A percentile compares a stretch with the other conserved stretches of the same genome.
These are phyloP conservation scores for Backusella macrospora DNA, from an alignment of 192 early-diverging fungal species.

Conservation along the genomic window DNA sequence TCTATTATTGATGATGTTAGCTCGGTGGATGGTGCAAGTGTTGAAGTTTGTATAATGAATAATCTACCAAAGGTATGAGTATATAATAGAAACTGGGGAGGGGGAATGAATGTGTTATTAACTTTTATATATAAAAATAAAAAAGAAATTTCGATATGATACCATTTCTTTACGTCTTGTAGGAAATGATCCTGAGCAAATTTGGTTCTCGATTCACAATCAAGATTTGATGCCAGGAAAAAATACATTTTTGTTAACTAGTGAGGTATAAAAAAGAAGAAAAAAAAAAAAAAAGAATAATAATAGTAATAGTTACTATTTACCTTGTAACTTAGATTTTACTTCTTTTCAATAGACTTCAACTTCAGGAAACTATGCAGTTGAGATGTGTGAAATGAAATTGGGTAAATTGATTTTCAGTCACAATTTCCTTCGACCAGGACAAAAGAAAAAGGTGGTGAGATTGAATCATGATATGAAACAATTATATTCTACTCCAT, in stretches of 20 bases:
- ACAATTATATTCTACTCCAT: constrained; percentile 39
- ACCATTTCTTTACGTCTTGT: constrained; percentile 50
- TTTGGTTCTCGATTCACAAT: constrained; percentile 50
- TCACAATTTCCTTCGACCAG: constrained; percentile 55
- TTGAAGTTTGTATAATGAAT: constrained; percentile 58
- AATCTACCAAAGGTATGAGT: constrained; percentile 50
- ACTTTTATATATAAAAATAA: too few species aligned
- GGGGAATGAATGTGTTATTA: too few species aligned
- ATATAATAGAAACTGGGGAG: not conserved
- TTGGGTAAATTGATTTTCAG: constrained; percentile 63
- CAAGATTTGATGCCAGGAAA: constrained; percentile 52
- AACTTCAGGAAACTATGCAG: constrained; percentile 62
- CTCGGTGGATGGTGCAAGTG: constrained; percentile 55
- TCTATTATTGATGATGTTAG: constrained; percentile 62
- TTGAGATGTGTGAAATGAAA: constrained; percentile 53
- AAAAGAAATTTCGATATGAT: constrained; percentile 50
- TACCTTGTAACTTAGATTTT: not conserved
- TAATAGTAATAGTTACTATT: not conserved
- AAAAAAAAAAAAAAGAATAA: too few species aligned
- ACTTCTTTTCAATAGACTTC: constrained; percentile 43
- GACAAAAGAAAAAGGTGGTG: constrained; percentile 53
- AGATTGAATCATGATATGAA: constrained; percentile 48
- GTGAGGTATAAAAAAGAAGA: constrained; percentile 50
- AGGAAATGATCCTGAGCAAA: constrained; percentile 54
- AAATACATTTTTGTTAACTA: constrained; percentile 52